phyloP scores from a whole-genome alignment of 163 green algal species.

The Chloromonas sp. region DNA sequence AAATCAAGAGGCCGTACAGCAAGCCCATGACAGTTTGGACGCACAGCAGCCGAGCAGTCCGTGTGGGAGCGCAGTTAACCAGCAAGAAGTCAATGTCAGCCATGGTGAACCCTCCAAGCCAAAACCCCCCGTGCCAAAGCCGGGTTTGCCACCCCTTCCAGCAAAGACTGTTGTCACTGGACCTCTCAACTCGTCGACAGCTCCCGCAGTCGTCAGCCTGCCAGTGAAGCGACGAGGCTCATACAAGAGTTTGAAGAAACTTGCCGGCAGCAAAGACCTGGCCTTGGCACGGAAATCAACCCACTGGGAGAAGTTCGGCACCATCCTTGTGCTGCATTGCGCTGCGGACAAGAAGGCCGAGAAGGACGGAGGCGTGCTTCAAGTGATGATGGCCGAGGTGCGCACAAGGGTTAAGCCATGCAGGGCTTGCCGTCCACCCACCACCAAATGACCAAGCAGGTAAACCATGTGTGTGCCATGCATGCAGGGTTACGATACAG shows the following conservation, averaged over 20 bases:
- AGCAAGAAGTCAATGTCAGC: no score
- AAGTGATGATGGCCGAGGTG: conserved; percentile 27
- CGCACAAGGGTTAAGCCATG: neutral
- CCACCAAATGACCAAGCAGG: no score
- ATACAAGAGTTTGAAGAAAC: conserved; percentile 5
- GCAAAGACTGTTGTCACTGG: neutral
- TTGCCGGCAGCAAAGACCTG: neutral
- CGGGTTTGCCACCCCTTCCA: no score
- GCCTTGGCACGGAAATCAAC: conserved; percentile 10
- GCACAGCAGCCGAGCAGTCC: no score
- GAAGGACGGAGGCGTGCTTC: conserved; percentile 11
- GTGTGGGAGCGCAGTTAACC: no score
- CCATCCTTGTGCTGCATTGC: conserved; percentile 18
- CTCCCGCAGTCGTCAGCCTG: neutral
- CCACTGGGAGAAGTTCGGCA: conserved; percentile 32
- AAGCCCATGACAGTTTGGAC: no score
- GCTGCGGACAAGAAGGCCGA: conserved; percentile 13
- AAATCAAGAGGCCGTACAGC: no score
- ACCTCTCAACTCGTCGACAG: neutral
- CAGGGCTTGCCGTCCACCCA: neutral
- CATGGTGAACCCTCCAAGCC: no score
- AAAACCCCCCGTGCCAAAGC: no score
- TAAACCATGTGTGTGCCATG: neutral
- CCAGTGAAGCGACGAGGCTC: conserved; percentile 5
- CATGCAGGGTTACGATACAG: conserved; percentile 20